Evolutionary conservation across 768 basidiomycete species (phyloP), one percentile per base, ranked within the genome.

Genomic region (Lactifluus piperatus): DNA sequence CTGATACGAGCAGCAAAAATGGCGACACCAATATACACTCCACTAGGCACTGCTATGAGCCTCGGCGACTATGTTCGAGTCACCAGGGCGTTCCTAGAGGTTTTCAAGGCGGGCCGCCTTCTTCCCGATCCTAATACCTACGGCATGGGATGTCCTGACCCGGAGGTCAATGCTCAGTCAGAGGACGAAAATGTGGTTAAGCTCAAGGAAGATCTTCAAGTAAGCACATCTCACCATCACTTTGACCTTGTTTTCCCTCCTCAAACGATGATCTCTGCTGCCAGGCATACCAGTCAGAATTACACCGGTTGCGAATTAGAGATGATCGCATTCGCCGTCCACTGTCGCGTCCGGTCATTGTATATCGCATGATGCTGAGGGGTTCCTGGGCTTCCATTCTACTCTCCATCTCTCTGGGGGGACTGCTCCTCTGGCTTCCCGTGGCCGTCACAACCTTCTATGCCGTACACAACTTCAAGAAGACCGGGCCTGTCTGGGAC

Each of bases 11-110:
- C 79, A 22, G 84, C 86, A 24, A 90, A 91, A 69, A 77, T 88
- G 46, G 88, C 90, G 4, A 78, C 88, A 18, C 74, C 88, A 27
- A 83, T 94, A 47, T 94, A 94, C 65, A 89, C 83, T 5, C 92
- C 92, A 2, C 74, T 94, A n/a, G 92, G 92, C 43, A 94, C 92
- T 14, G 76, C 73, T 13, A 91, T 94, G 87, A 81, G 78, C 55
- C 76, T 94, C 16, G 91, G 93, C 11, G 88, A 94, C 69, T 82
- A 90, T 68, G 86, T 94, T 27, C 81, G 91, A 22, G 77, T 91
- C 8, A 84, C 80, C 41, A 78, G 85, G 66, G 75, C 79, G 44
- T 94, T 94, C 68, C 76, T 90, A 16, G 88, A 91, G 63, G 82
- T 77, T 2, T 89, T 94, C 70, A 88, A 86, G 60, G 65, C 55